Evolutionary conservation across 257 asterid genomes (phyloP).

Genomic region (Avicennia marina): DNA sequence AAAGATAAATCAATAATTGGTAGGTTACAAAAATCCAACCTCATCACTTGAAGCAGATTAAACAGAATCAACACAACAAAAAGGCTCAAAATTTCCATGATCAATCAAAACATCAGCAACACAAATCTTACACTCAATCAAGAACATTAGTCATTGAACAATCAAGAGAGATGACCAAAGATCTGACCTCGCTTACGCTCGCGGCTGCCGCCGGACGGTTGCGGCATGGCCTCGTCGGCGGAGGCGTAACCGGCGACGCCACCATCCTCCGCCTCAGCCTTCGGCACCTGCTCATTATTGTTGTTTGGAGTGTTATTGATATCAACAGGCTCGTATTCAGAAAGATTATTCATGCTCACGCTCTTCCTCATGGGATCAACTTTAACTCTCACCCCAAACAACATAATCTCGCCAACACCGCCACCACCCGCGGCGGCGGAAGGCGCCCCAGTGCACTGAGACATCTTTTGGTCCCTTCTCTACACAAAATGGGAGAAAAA

Average conservation of each 20-base stretch:
- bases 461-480: constrained; percentile 16
- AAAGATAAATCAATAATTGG: no score
- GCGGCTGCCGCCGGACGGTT: constrained; percentile 31
- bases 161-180: constrained; percentile 19
- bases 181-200: constrained; percentile 91
- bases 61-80: not conserved
- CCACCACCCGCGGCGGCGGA: constrained; percentile 16
- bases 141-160: not conserved
- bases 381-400: constrained; percentile 76
- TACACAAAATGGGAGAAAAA: constrained; percentile 22
- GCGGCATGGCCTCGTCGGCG: constrained; percentile 63
- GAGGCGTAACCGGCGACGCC: constrained; percentile 55
- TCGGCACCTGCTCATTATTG: constrained; percentile 24
- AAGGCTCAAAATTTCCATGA: not conserved
- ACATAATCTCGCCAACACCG: constrained; percentile 38
- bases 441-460: constrained; percentile 28
- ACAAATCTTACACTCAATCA: not conserved
- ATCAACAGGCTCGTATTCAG: constrained; percentile 46
- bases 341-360: constrained; percentile 74
- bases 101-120: not conserved
- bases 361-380: constrained; percentile 88
- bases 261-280: constrained; percentile 28
- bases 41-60: no score
- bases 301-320: constrained; percentile 13
- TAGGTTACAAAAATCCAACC: no score